Percentiles rank a stretch among this genome's conserved stretches.
These are phyloP conservation scores for Alloteropsis semialata DNA, from an alignment of 176 grass and related monocot species.

Conservation along the genomic window DNA sequence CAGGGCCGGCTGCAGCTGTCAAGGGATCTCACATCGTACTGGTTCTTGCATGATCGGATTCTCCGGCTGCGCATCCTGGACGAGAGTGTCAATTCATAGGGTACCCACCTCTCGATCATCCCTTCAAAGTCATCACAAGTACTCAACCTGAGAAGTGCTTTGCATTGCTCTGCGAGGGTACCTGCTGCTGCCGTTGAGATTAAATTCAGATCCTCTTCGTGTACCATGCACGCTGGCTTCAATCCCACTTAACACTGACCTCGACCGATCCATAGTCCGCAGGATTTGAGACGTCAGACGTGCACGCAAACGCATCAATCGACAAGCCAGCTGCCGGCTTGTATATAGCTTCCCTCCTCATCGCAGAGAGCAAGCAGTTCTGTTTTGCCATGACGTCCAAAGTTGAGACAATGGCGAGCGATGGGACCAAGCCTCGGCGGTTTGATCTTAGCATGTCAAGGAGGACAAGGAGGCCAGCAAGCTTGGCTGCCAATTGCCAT, in stretches of 20 bases:
- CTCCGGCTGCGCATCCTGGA: conserved; percentile 1
- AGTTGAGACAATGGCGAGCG: conserved; percentile 12
- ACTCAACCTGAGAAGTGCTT: background rate
- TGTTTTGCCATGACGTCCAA: background rate
- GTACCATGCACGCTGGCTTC: conserved; percentile 24
- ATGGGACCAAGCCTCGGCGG: background rate
- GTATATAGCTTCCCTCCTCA: background rate
- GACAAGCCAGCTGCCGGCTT: background rate
- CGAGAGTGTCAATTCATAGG: background rate
- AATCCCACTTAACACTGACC: conserved; percentile 34
- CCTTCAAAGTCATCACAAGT: conserved; percentile 17
- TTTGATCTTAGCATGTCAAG: conserved; percentile 38
- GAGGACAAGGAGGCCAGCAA: conserved; percentile 10
- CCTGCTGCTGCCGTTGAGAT: background rate
- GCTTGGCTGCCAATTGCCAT: background rate
- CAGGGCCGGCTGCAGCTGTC: background rate
- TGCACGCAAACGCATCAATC: conserved; percentile 6
- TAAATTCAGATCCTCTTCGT: background rate
- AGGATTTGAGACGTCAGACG: background rate
- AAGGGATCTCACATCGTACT: background rate
- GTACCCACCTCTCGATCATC: background rate
- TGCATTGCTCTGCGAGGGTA: background rate
- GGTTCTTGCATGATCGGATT: background rate
- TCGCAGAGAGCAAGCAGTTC: background rate
- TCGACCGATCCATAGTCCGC: background rate